These are phyloP conservation scores for Globisporangium okanoganense DNA, from an alignment of 352 stramenopile species.

Conservation along the genomic window DNA sequence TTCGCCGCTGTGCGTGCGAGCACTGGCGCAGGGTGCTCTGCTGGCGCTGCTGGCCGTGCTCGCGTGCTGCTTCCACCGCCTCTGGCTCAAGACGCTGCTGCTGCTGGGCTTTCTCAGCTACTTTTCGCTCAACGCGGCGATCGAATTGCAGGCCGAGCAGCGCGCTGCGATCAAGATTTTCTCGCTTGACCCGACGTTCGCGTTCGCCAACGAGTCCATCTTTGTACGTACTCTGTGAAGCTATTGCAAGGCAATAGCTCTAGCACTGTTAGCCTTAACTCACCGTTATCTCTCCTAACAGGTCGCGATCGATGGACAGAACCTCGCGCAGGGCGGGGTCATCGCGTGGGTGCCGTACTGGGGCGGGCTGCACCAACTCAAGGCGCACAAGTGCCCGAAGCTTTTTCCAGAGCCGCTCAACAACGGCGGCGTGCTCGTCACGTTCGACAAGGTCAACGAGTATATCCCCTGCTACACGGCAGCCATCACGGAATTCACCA, in stretches of 20 bases:
- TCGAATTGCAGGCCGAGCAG: slow-evolving; percentile 45
- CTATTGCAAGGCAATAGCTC: background rate
- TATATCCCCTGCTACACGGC: slow-evolving; percentile 71
- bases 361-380: slow-evolving; percentile 48
- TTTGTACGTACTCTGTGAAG: slow-evolving; percentile 46
- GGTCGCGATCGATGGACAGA: slow-evolving; percentile 79
- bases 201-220: slow-evolving; percentile 80
- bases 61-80: slow-evolving; percentile 42
- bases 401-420: slow-evolving; percentile 51
- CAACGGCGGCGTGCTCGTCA: slow-evolving; percentile 68
- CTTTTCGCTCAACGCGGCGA: slow-evolving; percentile 26
- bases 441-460: slow-evolving; percentile 70
- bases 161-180: slow-evolving; percentile 57
- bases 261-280: background rate
- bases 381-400: slow-evolving; percentile 37
- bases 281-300: slow-evolving; percentile 14
- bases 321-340: slow-evolving; percentile 62
- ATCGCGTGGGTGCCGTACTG: slow-evolving; percentile 77
- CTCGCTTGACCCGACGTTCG: slow-evolving; percentile 68
- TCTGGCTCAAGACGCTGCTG: slow-evolving; percentile 58
- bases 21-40: slow-evolving; percentile 18
- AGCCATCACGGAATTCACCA: slow-evolving; percentile 1
- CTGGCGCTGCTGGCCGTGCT: slow-evolving; percentile 23
- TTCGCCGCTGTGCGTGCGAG: slow-evolving; percentile 12
- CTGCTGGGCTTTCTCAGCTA: slow-evolving; percentile 26